Conservation (phyloP, 2,329 filamentous ascomycete species). For the Trichoderma atrobrunneum region DNA sequence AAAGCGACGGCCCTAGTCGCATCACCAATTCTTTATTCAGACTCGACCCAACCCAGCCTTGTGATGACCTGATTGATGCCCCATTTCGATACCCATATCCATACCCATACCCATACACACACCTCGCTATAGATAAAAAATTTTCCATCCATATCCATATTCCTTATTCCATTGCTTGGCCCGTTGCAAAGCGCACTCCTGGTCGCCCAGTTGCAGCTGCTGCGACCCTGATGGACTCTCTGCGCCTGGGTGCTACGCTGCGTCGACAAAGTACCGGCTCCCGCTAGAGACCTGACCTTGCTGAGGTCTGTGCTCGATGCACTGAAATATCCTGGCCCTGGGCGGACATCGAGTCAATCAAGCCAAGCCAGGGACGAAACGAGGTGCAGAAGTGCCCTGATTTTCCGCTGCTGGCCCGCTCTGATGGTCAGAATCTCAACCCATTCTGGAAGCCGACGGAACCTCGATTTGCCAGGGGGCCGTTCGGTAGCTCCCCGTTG, state of each 20-base stretch:
- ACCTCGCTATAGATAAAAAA: neutral
- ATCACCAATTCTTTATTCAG: neutral
- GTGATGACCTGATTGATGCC: neutral
- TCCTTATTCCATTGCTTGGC: neutral
- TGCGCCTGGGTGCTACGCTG: neutral
- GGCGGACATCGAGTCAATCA: neutral
- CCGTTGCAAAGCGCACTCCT: conserved; percentile 14
- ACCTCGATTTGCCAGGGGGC: neutral
- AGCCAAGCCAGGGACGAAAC: neutral
- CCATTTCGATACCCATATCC: neutral
- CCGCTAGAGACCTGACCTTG: neutral
- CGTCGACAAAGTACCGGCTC: neutral
- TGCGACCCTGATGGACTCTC: conserved; percentile 6
- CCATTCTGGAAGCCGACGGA: conserved; percentile 9
- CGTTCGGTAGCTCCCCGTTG: neutral
- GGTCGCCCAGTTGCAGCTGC: neutral
- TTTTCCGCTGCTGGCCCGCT: neutral
- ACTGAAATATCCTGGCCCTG: neutral
- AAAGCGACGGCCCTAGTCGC: neutral
- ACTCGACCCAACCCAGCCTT: neutral
- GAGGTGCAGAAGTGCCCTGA: neutral
- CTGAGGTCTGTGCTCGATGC: neutral
- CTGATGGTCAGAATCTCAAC: neutral
- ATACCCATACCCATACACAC: neutral
- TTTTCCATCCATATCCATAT: neutral